Conservation (phyloP, 2,329 filamentous ascomycete species). For the Zasmidium citrigriseum region DNA sequence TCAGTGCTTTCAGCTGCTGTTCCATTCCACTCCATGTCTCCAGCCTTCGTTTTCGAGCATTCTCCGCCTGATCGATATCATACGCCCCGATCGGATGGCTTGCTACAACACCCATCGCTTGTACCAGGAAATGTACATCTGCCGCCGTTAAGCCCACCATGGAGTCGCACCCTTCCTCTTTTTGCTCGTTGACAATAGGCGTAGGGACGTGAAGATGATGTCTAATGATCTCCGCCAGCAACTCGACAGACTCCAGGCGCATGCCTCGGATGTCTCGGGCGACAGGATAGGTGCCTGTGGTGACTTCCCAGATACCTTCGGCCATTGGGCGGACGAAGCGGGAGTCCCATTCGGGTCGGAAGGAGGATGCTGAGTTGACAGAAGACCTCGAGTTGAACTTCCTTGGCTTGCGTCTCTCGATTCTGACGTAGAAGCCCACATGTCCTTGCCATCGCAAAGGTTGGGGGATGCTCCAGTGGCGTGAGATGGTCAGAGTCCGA, state of each 20-base stretch:
- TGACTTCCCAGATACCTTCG: constrained; percentile 16
- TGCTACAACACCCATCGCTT: constrained; percentile 14
- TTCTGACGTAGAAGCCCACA: constrained; percentile 30
- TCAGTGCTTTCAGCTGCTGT: constrained; percentile 7
- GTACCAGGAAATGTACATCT: constrained; percentile 4
- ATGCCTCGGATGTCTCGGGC: constrained; percentile 24
- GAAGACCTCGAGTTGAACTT: background rate
- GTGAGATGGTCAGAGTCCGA: constrained; percentile 23
- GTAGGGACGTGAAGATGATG: constrained; percentile 8
- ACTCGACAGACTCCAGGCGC: constrained; percentile 26
- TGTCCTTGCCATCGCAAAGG: constrained; percentile 28
- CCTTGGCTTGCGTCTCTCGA: constrained; percentile 16
- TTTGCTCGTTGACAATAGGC: background rate
- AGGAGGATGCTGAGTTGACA: constrained; percentile 6
- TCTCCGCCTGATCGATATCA: constrained; percentile 1
- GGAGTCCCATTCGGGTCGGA: constrained; percentile 11
- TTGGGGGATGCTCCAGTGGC: constrained; percentile 24
- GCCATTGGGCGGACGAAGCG: constrained; percentile 13
- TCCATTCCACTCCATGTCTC: constrained; percentile 16
- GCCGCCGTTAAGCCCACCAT: background rate
- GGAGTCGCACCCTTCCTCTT: background rate
- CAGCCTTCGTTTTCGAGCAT: background rate
- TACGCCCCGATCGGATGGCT: constrained; percentile 21
- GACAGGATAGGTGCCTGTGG: constrained; percentile 22
- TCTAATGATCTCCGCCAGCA: constrained; percentile 20